Evolutionary conservation across 2,329 filamentous ascomycete species (phyloP).

Genomic region (Talaromyces sp.): DNA sequence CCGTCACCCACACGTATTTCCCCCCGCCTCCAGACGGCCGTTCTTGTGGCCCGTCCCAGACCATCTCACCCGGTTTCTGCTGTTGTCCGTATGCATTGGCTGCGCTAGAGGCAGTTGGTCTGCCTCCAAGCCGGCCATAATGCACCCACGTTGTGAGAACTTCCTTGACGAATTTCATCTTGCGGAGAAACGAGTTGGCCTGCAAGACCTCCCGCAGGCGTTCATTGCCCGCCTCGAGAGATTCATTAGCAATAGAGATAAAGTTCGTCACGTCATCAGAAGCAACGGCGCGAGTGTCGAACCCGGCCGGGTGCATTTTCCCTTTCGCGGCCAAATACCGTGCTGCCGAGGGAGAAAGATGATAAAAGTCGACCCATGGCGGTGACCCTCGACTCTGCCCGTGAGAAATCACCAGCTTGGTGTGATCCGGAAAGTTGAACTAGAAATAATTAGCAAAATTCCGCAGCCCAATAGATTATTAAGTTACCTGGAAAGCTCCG

Average conservation of each 20-base stretch:
- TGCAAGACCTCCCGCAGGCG: conserved; percentile 38
- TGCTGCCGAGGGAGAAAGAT: conserved; percentile 42
- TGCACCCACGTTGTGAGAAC: conserved; percentile 37
- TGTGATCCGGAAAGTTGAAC: conserved; percentile 51
- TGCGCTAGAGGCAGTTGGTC: conserved; percentile 16
- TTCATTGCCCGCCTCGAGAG: conserved; percentile 28
- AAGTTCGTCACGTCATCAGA: conserved; percentile 38
- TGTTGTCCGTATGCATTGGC: conserved; percentile 9
- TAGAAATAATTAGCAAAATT: conserved; percentile 11
- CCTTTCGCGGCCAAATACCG: conserved; percentile 36
- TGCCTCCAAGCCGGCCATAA: conserved; percentile 32
- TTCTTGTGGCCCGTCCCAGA: conserved; percentile 39
- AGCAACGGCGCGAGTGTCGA: conserved; percentile 36
- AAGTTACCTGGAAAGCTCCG: conserved; percentile 39
- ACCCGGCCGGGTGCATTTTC: conserved; percentile 38
- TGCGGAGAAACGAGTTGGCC: conserved; percentile 40
- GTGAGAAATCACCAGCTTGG: conserved; percentile 44
- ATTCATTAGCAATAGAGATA: conserved; percentile 33
- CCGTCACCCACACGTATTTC: conserved; percentile 49
- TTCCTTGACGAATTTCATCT: conserved; percentile 36
- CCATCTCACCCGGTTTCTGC: conserved; percentile 24
- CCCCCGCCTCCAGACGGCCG: conserved; percentile 40
- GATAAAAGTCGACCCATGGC: conserved; percentile 44
- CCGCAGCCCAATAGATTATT: not conserved
- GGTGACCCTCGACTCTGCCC: conserved; percentile 33